Evolutionary conservation across 2,329 filamentous ascomycete genomes (phyloP), one percentile per base, ranked within the genome.

Genomic region (Sporothrix sp.): DNA sequence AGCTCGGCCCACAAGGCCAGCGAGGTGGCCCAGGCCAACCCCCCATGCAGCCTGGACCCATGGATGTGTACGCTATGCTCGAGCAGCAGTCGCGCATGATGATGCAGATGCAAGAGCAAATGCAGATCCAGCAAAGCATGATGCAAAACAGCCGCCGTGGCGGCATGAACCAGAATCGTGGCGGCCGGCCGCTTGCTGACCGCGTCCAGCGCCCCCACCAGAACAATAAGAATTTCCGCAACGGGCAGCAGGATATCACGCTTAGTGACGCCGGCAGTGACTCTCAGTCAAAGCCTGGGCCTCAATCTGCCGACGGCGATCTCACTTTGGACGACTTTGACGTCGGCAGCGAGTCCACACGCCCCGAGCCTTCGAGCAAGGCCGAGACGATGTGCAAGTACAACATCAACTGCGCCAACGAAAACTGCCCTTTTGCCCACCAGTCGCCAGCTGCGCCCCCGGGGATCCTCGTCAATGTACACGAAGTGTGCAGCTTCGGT

Each of bases 21-120:
- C 74, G 72, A 67, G 74, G 76, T 69, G 66, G 63, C 48, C 67
- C 66, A 27, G 68, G 64, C 56, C 52, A 51, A 32, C 27, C 42
- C 2, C 44, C 43, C 7, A 53, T 53, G 53, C 46, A 48, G 37
- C 70, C 65, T 53, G 74, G 69, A 66, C 72, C 80, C 68, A 67
- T 71, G 59, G 73, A 67, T 69, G 79, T 65, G 71, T 85, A 69
- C 76, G 87, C 68, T 74, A 91, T 94, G 70, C 78, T 93, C 56
- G 87, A 95, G 66, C 86, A 95, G 63, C 87, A 95, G 62, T 87
- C 86, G 45, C 80, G 84, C 54, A 86, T 94, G 79, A 88, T 95
- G 79, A 79, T 81, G 50, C 84, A 90, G 60, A 74, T 87, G 60
- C 77, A 80, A 58, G 75, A 82, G 58, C 78, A 81, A 62, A 78